phyloP scores from a whole-genome alignment of 2,329 filamentous ascomycete species.

The Aspergillus spinulosporus region DNA sequence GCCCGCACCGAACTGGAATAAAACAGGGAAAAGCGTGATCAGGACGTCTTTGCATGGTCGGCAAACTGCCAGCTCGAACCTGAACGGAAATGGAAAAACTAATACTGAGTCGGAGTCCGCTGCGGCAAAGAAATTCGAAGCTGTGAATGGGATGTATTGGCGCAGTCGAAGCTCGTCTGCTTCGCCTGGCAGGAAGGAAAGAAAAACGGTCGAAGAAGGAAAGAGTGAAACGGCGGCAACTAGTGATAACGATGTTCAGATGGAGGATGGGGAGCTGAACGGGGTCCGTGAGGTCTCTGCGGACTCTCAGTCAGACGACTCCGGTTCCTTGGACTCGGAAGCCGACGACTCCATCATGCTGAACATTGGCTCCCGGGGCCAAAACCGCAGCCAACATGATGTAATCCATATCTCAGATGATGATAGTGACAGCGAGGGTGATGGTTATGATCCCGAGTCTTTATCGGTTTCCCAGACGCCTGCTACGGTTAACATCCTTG shows the following conservation, averaged over 20 bases:
- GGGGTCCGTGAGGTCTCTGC: conserved; percentile 18
- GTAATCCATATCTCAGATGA: conserved; percentile 4
- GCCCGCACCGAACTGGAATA: conserved; percentile 47
- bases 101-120: conserved; percentile 3
- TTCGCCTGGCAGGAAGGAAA: conserved; percentile 17
- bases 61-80: conserved; percentile 9
- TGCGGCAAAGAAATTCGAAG: conserved; percentile 30
- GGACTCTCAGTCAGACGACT: conserved; percentile 29
- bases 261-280: conserved; percentile 35
- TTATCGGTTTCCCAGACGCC: conserved; percentile 13
- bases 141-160: conserved; percentile 41
- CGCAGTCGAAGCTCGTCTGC: conserved; percentile 38
- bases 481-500: conserved; percentile 16
- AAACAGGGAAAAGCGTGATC: conserved; percentile 43
- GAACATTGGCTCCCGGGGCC: conserved; percentile 36
- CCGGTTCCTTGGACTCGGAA: conserved; percentile 35
- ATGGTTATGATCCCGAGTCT: conserved; percentile 29
- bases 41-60: conserved; percentile 44
- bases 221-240: conserved; percentile 13
- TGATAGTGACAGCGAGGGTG: neutral
- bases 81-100: conserved; percentile 12
- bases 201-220: neutral
- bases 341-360: conserved; percentile 46
- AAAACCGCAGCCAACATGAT: conserved; percentile 16
- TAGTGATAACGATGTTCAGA: conserved; percentile 15